Base-by-base conservation (phyloP, 306 rosid species). In the Lagenaria siceraria region DNA sequence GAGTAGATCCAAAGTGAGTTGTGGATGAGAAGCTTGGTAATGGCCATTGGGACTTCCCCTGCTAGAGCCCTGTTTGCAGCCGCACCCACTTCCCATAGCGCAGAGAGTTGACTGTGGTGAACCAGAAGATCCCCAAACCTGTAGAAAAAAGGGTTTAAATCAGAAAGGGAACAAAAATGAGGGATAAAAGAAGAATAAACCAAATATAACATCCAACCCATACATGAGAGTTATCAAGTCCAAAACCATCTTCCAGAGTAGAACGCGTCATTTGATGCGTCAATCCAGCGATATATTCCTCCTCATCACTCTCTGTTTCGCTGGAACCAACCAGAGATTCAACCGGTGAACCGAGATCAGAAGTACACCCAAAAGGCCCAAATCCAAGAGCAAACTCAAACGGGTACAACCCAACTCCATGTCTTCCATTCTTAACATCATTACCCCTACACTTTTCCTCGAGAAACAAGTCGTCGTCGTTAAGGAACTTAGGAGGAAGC, bases 261-360 rank as follows among this genome's bases (percentile, higher is more conserved):
- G 96, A 87, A 31, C 74, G 88, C 51, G 93, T 86, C 80, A 90
- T 66, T 7, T 36, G 91, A 19, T 85, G 90, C 27, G 94, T 83
- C 68, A 94, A 84, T 7, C 87, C 94, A 13, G 88, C 83, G 27
- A 94, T 77, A 59, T 82, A 89, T 0, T 93, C 95, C 12, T 89
- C 98, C 65, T 87, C 96, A 18, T 88, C 95, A 43, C 96, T 92
- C 85, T 92, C 96, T 0, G 97, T 88, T 71, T 92, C 97, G 63
- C 93, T 88, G 9, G 92, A 90, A 60, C 86, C 79, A 0, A 54
- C n/a, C 7, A 87, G 27, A 1, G 96, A 92, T 59, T 88, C 93
- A 7, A 87, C 86, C 6, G 95, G 91, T 4, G 96, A 93, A 42
- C 86, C 70, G 56, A 85, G 81, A 74, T 88, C 84, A 7, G 89